A percentile compares a stretch with the other conserved stretches of the same genome.
phyloP scores from a whole-genome alignment of 495 filamentous ascomycete genomes.

The Penicillium soppii region DNA sequence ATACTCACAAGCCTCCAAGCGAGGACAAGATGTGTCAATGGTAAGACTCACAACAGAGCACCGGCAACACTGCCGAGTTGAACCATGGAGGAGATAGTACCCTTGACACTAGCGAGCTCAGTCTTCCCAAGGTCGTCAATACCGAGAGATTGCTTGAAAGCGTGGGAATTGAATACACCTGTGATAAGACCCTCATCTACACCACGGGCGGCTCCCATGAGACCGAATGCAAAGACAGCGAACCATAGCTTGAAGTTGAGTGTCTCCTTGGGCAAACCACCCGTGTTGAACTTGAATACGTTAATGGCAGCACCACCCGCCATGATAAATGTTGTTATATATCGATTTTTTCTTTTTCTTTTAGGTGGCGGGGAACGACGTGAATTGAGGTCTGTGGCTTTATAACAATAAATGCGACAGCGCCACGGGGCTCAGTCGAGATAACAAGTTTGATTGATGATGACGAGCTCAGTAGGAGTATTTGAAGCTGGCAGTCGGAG shows the following conservation, averaged over 20 bases:
- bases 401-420: not conserved
- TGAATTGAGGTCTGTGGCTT: not conserved
- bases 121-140: not conserved
- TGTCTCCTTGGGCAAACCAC: conserved; percentile 18
- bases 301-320: conserved; percentile 1
- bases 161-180: conserved; percentile 50
- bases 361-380: not conserved
- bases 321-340: not conserved
- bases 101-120: conserved; percentile 1
- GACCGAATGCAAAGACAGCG: conserved; percentile 54
- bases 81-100: conserved; percentile 3
- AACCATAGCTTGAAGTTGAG: conserved; percentile 55
- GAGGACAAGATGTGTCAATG: not conserved
- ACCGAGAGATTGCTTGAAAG: conserved; percentile 13
- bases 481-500: not conserved
- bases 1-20: not conserved
- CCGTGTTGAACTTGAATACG: conserved; percentile 4
- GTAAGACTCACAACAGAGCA: not conserved
- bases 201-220: conserved; percentile 59
- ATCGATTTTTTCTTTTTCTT: no score
- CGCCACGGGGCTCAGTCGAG: not conserved
- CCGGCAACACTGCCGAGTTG: conserved; percentile 1
- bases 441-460: not conserved
- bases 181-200: conserved; percentile 61
- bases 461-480: not conserved